Evolutionary conservation across 1,284 basidiomycete genomes (phyloP), one percentile per base, ranked within the genome.

Genomic region (Naganishia liquefaciens): DNA sequence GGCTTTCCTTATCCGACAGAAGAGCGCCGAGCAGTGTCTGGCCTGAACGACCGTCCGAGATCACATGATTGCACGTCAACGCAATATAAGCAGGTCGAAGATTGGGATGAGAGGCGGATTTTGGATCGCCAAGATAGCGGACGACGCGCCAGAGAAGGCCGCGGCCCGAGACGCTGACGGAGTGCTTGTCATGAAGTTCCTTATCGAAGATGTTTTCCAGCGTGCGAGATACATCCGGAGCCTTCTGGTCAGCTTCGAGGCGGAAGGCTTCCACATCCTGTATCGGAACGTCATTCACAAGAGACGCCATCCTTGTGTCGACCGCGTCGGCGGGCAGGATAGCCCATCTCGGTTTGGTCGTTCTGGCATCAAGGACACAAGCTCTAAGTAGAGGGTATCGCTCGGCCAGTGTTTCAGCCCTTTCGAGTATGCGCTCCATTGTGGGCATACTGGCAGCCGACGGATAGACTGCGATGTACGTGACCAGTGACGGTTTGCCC

Each of bases 291-390:
- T 57, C 54, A 0, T 25, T 6, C 17, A 58, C 44, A 11, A 23
- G 25, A 1, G 19, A 21, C 19, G 33, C 11, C 17, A 58, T 9
- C 19, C 44, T 21, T 21, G 9, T 27, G 4, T 13, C 28, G 19
- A 58, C 44, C 55, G 46, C n/a, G 7, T 19, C 44, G 7, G 15
- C 28, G n/a, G 55, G 25, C 11, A 58, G 44, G n/a, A 49, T 21
- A 9, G 13, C 44, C 44, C 55, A 58, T 21, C 49, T 49, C 17
- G 55, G 55, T 21, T 58, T 58, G 13, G 28, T 58, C n/a, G 55
- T 58, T n/a, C 30, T 28, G 5, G 43, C 19, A 19, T 47, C 44
- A 44, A 58, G 7, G 17, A 58, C 33, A 7, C 55, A 28, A 44
- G 44, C 43, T 30, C 49, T 58, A 30, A 58, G 28, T 1, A 47